A percentile compares a stretch with the other conserved stretches of the same genome.
Evolutionary conservation across 768 basidiomycete species (phyloP).

Genomic region (Calocera viscosa): DNA sequence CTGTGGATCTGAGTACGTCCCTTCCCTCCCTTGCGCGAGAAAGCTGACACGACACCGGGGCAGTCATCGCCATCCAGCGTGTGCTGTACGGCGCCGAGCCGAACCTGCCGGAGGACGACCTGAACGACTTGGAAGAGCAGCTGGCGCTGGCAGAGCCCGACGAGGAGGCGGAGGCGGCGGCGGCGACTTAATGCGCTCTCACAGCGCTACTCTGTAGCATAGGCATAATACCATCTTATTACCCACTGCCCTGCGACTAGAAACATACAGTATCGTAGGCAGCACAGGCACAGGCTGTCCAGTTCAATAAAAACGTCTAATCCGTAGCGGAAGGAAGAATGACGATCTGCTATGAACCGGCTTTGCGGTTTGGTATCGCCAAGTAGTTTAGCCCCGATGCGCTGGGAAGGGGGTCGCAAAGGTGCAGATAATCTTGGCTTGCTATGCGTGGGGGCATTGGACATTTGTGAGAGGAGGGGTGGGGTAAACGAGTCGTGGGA

Average conservation of each 20-base stretch:
- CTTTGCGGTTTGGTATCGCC: neutral
- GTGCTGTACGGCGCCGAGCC: slow-evolving; percentile 53
- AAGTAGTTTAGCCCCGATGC: slow-evolving; percentile 7
- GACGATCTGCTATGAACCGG: slow-evolving; percentile 8
- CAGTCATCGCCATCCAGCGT: slow-evolving; percentile 62
- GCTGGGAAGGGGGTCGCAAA: neutral
- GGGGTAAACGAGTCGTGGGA: too few species aligned
- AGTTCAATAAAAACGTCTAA: slow-evolving; percentile 5
- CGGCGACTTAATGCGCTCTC: too few species aligned
- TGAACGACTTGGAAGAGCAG: slow-evolving; percentile 64
- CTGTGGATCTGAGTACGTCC: slow-evolving; percentile 57
- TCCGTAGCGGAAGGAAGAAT: neutral
- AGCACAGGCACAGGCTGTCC: neutral
- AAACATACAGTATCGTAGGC: neutral
- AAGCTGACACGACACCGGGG: slow-evolving; percentile 5
- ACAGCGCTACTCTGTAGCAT: neutral
- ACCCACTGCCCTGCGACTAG: neutral
- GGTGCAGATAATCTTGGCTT: slow-evolving; percentile 4
- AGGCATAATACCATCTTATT: neutral
- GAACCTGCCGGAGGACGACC: slow-evolving; percentile 43
- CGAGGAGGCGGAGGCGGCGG: neutral
- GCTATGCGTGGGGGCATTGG: too few species aligned
- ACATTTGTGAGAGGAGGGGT: too few species aligned
- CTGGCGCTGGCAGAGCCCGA: slow-evolving; percentile 44
- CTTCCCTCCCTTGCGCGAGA: slow-evolving; percentile 13